Evolutionary conservation across 192 early-diverging fungal genomes (phyloP), one percentile per base, ranked within the genome.

Genomic region (Spinellus fusiger): DNA sequence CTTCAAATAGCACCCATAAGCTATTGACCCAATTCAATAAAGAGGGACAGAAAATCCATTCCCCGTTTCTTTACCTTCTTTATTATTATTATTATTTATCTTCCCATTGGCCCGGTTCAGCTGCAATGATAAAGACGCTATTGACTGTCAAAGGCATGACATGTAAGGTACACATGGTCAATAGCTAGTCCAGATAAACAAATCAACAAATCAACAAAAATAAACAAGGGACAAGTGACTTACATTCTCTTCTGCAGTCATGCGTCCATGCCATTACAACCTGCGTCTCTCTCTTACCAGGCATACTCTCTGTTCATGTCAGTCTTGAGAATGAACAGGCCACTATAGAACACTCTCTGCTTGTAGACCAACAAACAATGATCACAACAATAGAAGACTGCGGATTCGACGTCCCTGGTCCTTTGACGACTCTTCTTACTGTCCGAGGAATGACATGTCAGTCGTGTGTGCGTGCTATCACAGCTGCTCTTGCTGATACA

Each of bases 391-490:
- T 91, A 25, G 82, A 89, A 66, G 81, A 85, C 52, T 79, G 80
- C 56, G 89, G 87, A 12, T 90, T 89, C 53, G 77, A 83, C 15
- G 87, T 81, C 0, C 70, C 77, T 22, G 2, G 69, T 6, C 28
- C 40, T 2, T 28, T 48, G 9, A 25, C 40, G 5, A 51, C 59
- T 8, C 12, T 35, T 7, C 26, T 49, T 67, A 64, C 79, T 23
- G 77, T 94, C 35, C 61, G 76, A 3, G 95, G 95, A 3, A 89
- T 98, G 86, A 92, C 93, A 5, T 98, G 95, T 50, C 80, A 82
- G 3, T 87, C 89, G 5, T 94, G 92, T 54, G 92, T 93, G 5
- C 80, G 78, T 7, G 78, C 87, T 1, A 81, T 93, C 46, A 86
- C 82, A 16, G 74, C 59, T 18, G 84, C 77, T 23, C 64, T 93